Conservation (phyloP, 2,329 filamentous ascomycete species). For the Fusarium sp. region DNA sequence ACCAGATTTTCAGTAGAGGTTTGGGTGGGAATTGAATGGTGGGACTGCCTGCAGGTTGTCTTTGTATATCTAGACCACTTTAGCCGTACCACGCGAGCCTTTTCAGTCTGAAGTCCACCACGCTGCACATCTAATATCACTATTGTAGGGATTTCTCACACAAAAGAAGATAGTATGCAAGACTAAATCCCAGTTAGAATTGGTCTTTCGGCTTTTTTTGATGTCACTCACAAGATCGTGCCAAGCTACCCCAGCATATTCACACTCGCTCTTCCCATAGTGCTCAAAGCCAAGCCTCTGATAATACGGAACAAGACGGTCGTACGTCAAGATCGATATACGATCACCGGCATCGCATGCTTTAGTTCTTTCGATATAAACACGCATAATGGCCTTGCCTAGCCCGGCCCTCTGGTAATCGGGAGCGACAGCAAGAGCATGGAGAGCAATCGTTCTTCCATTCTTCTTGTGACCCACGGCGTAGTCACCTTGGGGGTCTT, state of each 20-base stretch:
- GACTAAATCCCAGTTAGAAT: not conserved
- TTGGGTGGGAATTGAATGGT: too few relatives aligned
- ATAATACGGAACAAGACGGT: conserved; percentile 48
- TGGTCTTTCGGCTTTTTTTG: fast-evolving
- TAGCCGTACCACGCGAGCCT: not conserved
- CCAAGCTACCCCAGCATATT: conserved; percentile 48
- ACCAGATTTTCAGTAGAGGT: not conserved
- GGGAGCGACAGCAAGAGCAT: conserved; percentile 46
- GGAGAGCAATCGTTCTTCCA: conserved; percentile 47
- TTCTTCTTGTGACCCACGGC: conserved; percentile 40
- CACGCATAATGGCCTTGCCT: conserved; percentile 43
- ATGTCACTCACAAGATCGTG: conserved; percentile 44
- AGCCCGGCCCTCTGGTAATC: conserved; percentile 42
- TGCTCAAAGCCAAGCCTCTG: conserved; percentile 47
- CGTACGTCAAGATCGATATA: conserved; percentile 48
- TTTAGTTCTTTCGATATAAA: conserved; percentile 41
- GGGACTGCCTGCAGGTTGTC: not conserved
- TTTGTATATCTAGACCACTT: not conserved
- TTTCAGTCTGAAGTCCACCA: not conserved
- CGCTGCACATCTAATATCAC: not conserved
- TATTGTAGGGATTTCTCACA: not conserved
- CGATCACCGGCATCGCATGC: conserved; percentile 33
- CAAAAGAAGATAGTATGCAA: conserved; percentile 4
- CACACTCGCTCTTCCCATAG: conserved; percentile 47
- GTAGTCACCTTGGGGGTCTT: conserved; percentile 14